A percentile compares a stretch with the other conserved stretches of the same genome.
Evolutionary conservation across 2,329 filamentous ascomycete species (phyloP).

Genomic region (Apiospora phragmitis): DNA sequence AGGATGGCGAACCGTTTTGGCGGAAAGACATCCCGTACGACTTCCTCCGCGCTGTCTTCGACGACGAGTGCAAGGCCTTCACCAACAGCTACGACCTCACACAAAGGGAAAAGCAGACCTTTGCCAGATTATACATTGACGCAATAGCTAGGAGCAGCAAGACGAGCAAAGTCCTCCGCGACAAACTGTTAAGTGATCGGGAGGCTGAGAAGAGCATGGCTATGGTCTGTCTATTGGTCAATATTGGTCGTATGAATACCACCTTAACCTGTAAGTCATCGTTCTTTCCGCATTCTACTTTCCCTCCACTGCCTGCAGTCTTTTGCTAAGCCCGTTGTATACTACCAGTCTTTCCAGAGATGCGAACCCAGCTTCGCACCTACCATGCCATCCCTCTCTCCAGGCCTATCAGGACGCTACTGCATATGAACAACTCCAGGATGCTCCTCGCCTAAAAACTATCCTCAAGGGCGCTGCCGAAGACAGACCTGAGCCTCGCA

Average conservation of each 20-base stretch:
- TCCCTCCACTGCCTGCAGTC: conserved; percentile 10
- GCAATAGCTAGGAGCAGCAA: conserved; percentile 99
- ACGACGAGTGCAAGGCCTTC: conserved; percentile 74
- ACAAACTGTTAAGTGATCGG: conserved; percentile 91
- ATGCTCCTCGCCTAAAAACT: conserved; percentile 92
- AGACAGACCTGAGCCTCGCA: conserved; percentile 77
- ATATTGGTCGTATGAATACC: conserved; percentile 98
- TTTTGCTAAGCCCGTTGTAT: conserved; percentile 15
- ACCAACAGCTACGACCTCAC: conserved; percentile 79
- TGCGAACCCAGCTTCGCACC: conserved; percentile 95
- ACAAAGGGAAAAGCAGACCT: conserved; percentile 65
- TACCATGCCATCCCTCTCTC: conserved; percentile 95
- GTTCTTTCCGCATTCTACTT: conserved; percentile 11
- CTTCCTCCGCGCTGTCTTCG: conserved; percentile 78
- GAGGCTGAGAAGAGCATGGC: conserved; percentile 96
- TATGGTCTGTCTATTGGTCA: conserved; percentile 97
- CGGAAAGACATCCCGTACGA: conserved; percentile 86
- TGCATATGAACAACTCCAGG: conserved; percentile 96
- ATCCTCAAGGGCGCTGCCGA: conserved; percentile 97
- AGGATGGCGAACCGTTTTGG: conserved; percentile 86
- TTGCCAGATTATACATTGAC: conserved; percentile 96
- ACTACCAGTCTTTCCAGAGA: conserved; percentile 85
- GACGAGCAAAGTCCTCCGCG: conserved; percentile 96
- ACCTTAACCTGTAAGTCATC: conserved; percentile 80
- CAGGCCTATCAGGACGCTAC: conserved; percentile 94